A percentile compares a stretch with the other conserved stretches of the same genome.
Conservation (phyloP, 345 rosid genomes). For the Arabidopsis arenosa region DNA sequence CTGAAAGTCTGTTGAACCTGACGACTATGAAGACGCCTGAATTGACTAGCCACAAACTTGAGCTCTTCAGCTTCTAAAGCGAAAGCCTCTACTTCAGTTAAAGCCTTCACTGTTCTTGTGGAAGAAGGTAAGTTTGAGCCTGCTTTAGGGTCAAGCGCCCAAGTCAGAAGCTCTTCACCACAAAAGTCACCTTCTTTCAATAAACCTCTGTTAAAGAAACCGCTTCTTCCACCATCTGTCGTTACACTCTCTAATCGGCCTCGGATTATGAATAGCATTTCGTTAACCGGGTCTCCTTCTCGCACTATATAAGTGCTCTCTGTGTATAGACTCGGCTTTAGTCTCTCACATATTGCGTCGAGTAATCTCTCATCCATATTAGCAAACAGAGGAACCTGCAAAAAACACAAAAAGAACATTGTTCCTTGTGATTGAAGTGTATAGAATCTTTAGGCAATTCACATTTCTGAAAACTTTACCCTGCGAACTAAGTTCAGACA, state of each 20-base stretch:
- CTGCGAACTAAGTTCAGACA: not conserved
- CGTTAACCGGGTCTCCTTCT: slow-evolving; percentile 10
- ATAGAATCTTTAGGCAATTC: not conserved
- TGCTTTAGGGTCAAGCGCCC: slow-evolving; percentile 8
- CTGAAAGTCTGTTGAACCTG: slow-evolving; percentile 9
- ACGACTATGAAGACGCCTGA: slow-evolving; percentile 10
- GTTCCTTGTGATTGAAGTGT: not conserved
- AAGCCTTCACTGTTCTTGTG: slow-evolving; percentile 1
- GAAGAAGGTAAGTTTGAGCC: slow-evolving; percentile 6
- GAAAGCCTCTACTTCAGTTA: slow-evolving; percentile 11
- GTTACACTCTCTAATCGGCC: slow-evolving; percentile 6
- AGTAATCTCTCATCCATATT: slow-evolving; percentile 8
- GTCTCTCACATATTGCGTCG: slow-evolving; percentile 6
- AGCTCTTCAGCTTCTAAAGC: slow-evolving; percentile 18
- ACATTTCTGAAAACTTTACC: not conserved
- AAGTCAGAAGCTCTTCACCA: slow-evolving; percentile 13
- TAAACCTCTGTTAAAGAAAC: slow-evolving; percentile 2
- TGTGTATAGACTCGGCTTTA: not conserved
- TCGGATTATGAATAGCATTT: not conserved
- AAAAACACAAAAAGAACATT: not conserved
- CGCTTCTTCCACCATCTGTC: slow-evolving; percentile 5
- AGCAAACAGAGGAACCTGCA: slow-evolving; percentile 12
- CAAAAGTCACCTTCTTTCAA: slow-evolving; percentile 10
- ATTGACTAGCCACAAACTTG: slow-evolving; percentile 14
- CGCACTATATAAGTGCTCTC: slow-evolving; percentile 10